These are phyloP conservation scores for Kwoniella sp. DNA, from an alignment of 768 basidiomycete species.

Conservation along the genomic window DNA sequence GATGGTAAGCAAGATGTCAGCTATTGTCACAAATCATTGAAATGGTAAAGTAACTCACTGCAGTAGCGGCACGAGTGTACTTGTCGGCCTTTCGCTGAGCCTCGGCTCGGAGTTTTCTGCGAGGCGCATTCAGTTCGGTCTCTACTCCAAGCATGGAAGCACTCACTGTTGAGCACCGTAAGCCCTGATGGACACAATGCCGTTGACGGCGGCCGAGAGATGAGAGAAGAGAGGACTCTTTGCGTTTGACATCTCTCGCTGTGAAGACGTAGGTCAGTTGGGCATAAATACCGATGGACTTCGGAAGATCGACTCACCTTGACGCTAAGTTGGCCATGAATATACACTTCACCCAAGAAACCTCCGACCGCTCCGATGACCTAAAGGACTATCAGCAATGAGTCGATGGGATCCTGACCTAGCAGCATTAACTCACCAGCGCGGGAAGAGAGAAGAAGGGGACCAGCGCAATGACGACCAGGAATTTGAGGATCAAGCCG, in stretches of 20 bases:
- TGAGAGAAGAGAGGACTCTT: conserved; percentile 62
- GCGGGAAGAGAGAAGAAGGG: conserved; percentile 49
- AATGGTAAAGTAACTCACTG: conserved; percentile 19
- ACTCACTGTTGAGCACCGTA: conserved; percentile 63
- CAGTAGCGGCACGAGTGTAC: conserved; percentile 54
- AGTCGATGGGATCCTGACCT: background rate
- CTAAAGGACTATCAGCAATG: conserved; percentile 3
- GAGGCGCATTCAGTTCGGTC: too few species aligned
- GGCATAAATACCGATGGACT: too few species aligned
- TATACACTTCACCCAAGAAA: conserved; percentile 61
- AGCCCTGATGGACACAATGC: conserved; percentile 64
- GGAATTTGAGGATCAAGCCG: conserved; percentile 45
- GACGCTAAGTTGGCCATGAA: conserved; percentile 63
- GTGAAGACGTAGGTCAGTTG: background rate
- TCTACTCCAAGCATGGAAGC: too few species aligned
- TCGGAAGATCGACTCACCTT: conserved; percentile 54
- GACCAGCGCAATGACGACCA: conserved; percentile 48
- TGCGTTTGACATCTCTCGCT: conserved; percentile 62
- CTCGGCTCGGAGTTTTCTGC: conserved; percentile 57
- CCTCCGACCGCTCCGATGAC: conserved; percentile 58
- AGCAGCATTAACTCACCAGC: conserved; percentile 38
- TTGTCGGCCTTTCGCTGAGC: conserved; percentile 63
- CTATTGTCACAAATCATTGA: background rate
- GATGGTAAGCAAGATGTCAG: conserved; percentile 4
- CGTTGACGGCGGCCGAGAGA: conserved; percentile 65